Percentiles rank a stretch among this genome's conserved stretches.
Evolutionary conservation across 2,329 filamentous ascomycete genomes (phyloP).

Genomic region (Talaromyces sp.): DNA sequence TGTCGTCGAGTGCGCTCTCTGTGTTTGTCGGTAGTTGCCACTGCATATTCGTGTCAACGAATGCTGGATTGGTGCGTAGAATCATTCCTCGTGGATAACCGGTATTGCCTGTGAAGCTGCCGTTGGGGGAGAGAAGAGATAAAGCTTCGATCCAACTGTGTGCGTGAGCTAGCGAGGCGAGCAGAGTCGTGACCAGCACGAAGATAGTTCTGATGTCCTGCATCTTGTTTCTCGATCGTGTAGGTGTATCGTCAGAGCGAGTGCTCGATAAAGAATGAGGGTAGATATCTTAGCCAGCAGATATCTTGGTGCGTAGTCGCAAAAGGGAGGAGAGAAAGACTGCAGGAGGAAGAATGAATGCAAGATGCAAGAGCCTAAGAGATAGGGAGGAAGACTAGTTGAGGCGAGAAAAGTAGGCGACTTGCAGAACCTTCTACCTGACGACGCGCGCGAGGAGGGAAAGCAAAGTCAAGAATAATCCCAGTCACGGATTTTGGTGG

Average conservation of each 20-base stretch:
- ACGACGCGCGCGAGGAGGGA: neutral
- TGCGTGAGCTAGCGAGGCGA: constrained; percentile 39
- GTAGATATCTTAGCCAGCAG: constrained; percentile 2
- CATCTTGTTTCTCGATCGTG: constrained; percentile 6
- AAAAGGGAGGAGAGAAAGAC: neutral
- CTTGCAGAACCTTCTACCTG: neutral
- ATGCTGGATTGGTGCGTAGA: constrained; percentile 54
- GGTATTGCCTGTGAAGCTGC: constrained; percentile 64
- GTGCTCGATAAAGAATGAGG: neutral
- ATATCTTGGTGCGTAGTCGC: neutral
- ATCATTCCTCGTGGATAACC: constrained; percentile 74
- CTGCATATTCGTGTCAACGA: constrained; percentile 57
- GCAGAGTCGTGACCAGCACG: constrained; percentile 19
- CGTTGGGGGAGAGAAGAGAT: constrained; percentile 66
- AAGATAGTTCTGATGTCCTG: constrained; percentile 17
- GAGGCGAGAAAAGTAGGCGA: neutral
- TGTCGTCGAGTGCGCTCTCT: constrained; percentile 45
- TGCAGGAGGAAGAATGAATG: neutral
- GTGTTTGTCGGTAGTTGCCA: constrained; percentile 60
- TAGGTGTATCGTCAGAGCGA: neutral
- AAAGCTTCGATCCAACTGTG: constrained; percentile 85
- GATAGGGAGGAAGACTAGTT: neutral
- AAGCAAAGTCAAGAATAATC: neutral
- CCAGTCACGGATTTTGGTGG: neutral
- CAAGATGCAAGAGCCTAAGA: neutral